Conservation (phyloP, 2,329 filamentous ascomycete species). For the Pseudogymnoascus sp. region DNA sequence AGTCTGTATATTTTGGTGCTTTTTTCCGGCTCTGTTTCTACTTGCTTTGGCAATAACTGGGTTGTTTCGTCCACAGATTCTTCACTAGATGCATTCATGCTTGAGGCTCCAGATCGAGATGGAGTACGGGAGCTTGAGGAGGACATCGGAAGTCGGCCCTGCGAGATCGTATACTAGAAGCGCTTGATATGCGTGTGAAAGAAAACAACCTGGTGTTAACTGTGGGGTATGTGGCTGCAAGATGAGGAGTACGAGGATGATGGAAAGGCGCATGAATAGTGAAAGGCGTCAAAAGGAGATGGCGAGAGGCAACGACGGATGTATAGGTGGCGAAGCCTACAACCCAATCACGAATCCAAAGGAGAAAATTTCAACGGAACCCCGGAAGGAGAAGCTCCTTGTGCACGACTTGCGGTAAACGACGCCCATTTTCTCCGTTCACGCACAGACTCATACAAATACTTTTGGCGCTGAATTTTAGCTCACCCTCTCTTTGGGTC, state of each 20-base stretch:
- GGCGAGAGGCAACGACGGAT: background rate
- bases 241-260: background rate
- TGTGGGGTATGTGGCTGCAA: conserved; percentile 2
- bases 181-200: background rate
- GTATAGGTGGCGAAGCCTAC: background rate
- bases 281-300: background rate
- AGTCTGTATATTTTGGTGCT: background rate
- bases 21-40: background rate
- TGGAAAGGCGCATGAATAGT: background rate
- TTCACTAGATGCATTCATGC: conserved; percentile 8
- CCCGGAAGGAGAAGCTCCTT: background rate
- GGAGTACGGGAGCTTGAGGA: background rate
- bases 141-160: background rate
- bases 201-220: background rate
- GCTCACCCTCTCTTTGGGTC: background rate
- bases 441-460: background rate
- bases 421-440: background rate
- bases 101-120: background rate
- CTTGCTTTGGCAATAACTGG: conserved; percentile 13
- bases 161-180: background rate
- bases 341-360: background rate
- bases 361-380: background rate
- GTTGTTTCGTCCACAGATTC: conserved; percentile 16
- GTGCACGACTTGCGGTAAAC: background rate
- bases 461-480: background rate